Evolutionary conservation across 1,139 yeast species (phyloP), one percentile per base, ranked within the genome.

Genomic region (Suzukiozyma palmioleophila): DNA sequence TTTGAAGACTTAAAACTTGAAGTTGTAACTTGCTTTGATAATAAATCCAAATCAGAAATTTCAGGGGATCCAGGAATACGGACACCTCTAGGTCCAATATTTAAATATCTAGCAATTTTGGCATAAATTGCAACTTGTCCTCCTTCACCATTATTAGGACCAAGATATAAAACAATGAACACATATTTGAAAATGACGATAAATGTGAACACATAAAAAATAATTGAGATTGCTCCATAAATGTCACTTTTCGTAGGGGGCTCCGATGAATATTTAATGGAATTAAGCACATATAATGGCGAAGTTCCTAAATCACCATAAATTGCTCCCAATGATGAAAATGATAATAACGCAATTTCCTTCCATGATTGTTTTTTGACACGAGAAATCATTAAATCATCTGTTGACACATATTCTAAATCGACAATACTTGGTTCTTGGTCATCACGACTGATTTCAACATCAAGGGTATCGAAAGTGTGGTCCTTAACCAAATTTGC

Each of bases 301-400:
- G 81, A 75, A 4, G 84, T 79, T 26, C 81, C 82, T 39, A 79
- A 59, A 54, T 79, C 84, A 44, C 84, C 83, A 52, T 77, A 79
- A 36, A 78, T 75, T 11, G 80, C 77, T 25, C 84, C 84, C 31
- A 79, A 59, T 2, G 74, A 65, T 3, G 69, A 57, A 41, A 68
- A 69, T 1, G 47, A 43, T 22, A 63, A 48, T 39, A 56, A 41
- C 10, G 56, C 42, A 8, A 57, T 45, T 35, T 55, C 54, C 38
- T 53, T 49, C 62, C 62, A 54, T 13, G 54, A 40, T 39, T 52
- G 54, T 30, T 51, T 57, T 13, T 39, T 44, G 5, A 39, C 9
- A 12, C 3, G 8, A 9, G 24, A 22, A 8, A 18, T 16, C 6
- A 29, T 7, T 11, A 22, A 14, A 13, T 28, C 16, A n/a, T 28